Evolutionary conservation across 169 alveolate species (phyloP).

Genomic region (Besnoitia besnoiti): DNA sequence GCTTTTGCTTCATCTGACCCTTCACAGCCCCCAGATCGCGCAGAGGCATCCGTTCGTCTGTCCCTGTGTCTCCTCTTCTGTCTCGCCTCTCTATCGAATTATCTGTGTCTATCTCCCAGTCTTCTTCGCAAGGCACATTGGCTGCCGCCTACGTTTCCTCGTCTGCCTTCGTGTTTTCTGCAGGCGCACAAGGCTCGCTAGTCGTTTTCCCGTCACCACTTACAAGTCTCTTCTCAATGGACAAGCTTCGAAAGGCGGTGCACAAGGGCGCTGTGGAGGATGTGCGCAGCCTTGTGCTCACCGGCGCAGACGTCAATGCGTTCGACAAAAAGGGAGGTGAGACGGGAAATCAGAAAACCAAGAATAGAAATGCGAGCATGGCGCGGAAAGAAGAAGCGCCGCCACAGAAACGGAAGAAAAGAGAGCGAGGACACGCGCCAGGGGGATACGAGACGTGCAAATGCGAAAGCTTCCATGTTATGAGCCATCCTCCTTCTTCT

Average conservation of each 20-base stretch:
- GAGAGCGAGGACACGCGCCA: no score
- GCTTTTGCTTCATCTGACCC: background rate
- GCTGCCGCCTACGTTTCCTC: background rate
- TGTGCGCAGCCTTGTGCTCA: background rate
- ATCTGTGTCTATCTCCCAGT: background rate
- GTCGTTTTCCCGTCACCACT: background rate
- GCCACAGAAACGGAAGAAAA: no score
- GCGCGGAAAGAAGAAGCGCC: background rate
- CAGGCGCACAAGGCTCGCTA: background rate
- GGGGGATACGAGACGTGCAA: no score
- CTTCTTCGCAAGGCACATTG: no score
- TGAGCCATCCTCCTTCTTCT: background rate
- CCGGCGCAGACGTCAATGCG: constrained; percentile 28
- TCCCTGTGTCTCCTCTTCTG: background rate
- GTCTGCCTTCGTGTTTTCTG: background rate
- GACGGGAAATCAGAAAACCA: no score
- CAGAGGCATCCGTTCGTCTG: background rate
- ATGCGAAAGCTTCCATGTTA: no score
- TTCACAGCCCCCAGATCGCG: background rate
- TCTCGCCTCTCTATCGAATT: background rate
- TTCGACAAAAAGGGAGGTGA: background rate
- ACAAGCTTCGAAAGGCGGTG: constrained; percentile 14
- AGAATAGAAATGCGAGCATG: no score
- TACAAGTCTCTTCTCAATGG: background rate
- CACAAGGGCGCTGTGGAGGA: constrained; percentile 35